A percentile compares a stretch with the other conserved stretches of the same genome.
These are phyloP conservation scores for Solanum virginianum DNA, from an alignment of 257 asterid genomes.

Conservation along the genomic window DNA sequence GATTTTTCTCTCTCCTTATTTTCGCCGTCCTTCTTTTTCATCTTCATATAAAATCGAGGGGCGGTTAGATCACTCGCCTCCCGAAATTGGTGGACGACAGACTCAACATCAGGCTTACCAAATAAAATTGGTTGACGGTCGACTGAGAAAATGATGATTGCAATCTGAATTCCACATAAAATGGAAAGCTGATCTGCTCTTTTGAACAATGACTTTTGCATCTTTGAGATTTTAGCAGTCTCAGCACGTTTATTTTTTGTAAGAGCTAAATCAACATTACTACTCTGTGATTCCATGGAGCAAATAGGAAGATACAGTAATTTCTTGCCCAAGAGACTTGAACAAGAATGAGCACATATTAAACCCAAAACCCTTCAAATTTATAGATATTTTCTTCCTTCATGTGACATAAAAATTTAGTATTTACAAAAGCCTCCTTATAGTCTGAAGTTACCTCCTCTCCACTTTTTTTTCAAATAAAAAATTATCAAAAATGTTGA, in stretches of 20 bases:
- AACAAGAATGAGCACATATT: not conserved
- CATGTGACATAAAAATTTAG: not conserved
- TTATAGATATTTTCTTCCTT: not conserved
- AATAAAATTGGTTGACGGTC: not conserved
- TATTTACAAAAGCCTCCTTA: not conserved
- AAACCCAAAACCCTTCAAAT: not conserved
- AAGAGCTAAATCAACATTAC: not conserved
- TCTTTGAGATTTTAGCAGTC: not conserved
- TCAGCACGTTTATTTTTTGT: not conserved
- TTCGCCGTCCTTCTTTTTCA: not conserved
- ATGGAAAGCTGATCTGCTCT: not conserved
- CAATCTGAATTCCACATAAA: not conserved
- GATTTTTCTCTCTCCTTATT: not conserved
- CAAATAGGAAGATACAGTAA: not conserved
- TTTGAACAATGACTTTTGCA: not conserved
- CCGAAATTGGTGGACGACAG: not conserved
- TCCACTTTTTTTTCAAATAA: not conserved
- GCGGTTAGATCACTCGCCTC: not conserved
- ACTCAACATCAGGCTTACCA: not conserved
- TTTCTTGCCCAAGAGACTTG: not conserved
- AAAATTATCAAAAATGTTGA: not conserved
- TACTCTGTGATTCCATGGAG: not conserved
- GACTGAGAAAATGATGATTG: not conserved
- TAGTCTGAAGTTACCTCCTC: not conserved
- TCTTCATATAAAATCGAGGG: not conserved